These are phyloP conservation scores for Prunus yedoensis DNA, from an alignment of 331 rosid species.

Conservation along the genomic window DNA sequence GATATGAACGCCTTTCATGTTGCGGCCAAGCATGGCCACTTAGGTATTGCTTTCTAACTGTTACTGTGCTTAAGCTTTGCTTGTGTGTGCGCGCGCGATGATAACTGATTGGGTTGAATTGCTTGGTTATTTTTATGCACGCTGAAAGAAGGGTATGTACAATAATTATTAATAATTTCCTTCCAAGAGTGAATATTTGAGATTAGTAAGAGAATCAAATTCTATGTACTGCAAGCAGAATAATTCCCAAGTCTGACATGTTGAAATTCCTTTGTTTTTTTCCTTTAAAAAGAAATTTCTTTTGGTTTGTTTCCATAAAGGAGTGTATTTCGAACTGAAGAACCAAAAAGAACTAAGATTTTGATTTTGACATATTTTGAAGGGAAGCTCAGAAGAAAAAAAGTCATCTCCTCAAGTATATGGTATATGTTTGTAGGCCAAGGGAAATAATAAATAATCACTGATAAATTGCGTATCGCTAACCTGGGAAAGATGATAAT, in stretches of 20 bases:
- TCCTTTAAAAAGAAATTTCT: too few species aligned
- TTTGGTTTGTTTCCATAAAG: too few species aligned
- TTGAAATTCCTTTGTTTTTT: too few species aligned
- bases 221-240: constrained; percentile 4
- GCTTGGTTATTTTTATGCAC: background rate
- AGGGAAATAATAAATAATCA: background rate
- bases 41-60: constrained; percentile 45
- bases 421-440: background rate
- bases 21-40: constrained; percentile 84
- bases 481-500: background rate
- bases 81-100: background rate
- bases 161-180: background rate
- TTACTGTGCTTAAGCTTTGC: background rate
- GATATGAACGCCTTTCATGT: constrained; percentile 84
- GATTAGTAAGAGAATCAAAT: background rate
- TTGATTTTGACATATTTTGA: background rate
- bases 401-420: too few species aligned
- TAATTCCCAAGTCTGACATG: too few species aligned
- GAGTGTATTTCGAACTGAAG: too few species aligned
- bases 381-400: too few species aligned
- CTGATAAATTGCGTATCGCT: background rate
- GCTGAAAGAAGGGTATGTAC: background rate
- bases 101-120: background rate
- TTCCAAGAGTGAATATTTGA: background rate
- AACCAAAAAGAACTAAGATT: background rate